Conservation (phyloP, 768 basidiomycete species). For the Boletus subcaerulescens region DNA sequence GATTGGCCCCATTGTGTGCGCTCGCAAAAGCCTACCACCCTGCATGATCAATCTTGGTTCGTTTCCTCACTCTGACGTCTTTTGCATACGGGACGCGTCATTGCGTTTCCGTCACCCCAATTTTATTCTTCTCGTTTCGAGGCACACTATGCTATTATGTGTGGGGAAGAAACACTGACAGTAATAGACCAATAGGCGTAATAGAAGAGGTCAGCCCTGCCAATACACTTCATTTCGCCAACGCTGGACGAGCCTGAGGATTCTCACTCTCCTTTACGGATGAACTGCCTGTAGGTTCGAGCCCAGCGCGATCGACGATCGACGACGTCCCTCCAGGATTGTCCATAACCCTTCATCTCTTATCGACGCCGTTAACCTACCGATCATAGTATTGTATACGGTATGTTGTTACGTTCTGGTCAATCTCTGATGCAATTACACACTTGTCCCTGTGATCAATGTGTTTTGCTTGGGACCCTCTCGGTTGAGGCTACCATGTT, state of each 20-base stretch:
- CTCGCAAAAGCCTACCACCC: background rate
- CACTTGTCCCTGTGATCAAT: too few relatives aligned
- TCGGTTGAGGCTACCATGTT: too few relatives aligned
- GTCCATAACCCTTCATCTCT: background rate
- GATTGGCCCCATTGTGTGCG: background rate
- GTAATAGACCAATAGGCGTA: background rate
- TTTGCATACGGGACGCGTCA: background rate
- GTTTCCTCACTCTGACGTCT: background rate
- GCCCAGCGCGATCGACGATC: too few relatives aligned
- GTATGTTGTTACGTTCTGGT: background rate
- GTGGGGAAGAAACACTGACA: background rate
- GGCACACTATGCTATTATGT: background rate
- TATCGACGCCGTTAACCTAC: background rate
- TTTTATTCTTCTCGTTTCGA: background rate
- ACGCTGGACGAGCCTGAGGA: background rate
- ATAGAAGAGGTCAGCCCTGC: background rate
- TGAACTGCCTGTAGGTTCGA: too few relatives aligned
- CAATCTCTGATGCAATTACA: background rate
- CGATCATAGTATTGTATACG: background rate
- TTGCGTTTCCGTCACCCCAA: background rate
- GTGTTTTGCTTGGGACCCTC: background rate
- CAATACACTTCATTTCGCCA: background rate
- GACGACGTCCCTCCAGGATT: background rate
- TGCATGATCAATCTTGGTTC: background rate
- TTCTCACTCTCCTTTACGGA: too few relatives aligned